These are phyloP conservation scores for Aspergillus sergii DNA, from an alignment of 2,329 filamentous ascomycete species.

Conservation along the genomic window DNA sequence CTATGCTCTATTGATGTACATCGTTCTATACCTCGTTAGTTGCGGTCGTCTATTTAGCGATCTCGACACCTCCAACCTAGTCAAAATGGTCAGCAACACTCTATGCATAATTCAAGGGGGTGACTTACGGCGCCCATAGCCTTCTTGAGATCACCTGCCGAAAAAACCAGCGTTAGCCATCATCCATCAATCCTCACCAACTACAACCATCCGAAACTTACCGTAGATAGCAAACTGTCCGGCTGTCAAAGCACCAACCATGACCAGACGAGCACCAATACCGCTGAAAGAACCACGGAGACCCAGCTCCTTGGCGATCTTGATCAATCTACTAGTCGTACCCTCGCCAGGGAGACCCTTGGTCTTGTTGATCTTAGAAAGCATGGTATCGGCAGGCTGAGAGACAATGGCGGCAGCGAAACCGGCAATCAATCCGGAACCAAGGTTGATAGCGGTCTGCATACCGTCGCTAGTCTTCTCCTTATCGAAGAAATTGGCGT, in stretches of 20 bases:
- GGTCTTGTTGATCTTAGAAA: slow-evolving; percentile 95
- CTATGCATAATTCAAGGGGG: neutral
- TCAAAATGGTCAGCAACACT: slow-evolving; percentile 44
- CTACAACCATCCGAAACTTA: neutral
- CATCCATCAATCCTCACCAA: neutral
- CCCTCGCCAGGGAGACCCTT: slow-evolving; percentile 84
- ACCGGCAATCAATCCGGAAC: slow-evolving; percentile 81
- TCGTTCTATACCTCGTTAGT: neutral
- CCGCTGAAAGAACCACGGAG: slow-evolving; percentile 75
- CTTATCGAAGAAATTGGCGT: slow-evolving; percentile 71
- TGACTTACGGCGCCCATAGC: neutral
- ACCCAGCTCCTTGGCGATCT: slow-evolving; percentile 86
- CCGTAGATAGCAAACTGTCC: slow-evolving; percentile 91
- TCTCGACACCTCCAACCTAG: slow-evolving; percentile 75
- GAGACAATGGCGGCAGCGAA: slow-evolving; percentile 86
- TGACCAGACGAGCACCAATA: slow-evolving; percentile 78
- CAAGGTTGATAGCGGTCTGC: slow-evolving; percentile 81
- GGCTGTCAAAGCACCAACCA: slow-evolving; percentile 73
- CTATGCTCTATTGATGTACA: neutral
- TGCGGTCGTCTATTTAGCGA: slow-evolving; percentile 48
- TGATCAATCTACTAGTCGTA: slow-evolving; percentile 76
- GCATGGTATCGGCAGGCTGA: slow-evolving; percentile 91
- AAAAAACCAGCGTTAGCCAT: neutral
- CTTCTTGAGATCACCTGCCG: slow-evolving; percentile 57
- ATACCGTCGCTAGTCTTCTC: slow-evolving; percentile 64